A percentile compares a stretch with the other conserved stretches of the same genome.
Evolutionary conservation across 1,139 yeast species (phyloP).

Genomic region (Debaryomyces psychrophilus): DNA sequence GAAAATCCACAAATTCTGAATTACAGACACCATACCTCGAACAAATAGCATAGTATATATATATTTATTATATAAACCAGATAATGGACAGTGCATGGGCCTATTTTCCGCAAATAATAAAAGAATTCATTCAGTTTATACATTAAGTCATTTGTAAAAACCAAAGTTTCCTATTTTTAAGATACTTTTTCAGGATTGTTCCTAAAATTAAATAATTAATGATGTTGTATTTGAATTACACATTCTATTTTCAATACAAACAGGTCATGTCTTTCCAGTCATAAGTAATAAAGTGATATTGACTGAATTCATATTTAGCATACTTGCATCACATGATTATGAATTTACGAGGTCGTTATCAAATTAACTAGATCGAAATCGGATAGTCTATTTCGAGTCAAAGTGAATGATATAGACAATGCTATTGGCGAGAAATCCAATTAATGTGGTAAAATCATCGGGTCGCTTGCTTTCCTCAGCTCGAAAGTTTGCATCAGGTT

Average conservation of each 20-base stretch:
- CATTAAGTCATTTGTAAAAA: too few relatives aligned
- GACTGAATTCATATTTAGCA: neutral
- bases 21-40: neutral
- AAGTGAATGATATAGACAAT: neutral
- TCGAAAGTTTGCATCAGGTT: neutral
- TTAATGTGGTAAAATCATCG: neutral
- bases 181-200: too few relatives aligned
- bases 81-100: neutral
- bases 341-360: neutral
- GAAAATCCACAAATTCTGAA: neutral
- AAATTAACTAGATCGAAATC: neutral
- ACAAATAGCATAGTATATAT: neutral
- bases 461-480: neutral
- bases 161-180: too few relatives aligned
- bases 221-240: too few relatives aligned
- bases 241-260: too few relatives aligned
- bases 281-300: too few relatives aligned
- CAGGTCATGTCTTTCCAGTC: too few relatives aligned
- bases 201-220: too few relatives aligned
- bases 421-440: conserved; percentile 1
- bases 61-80: neutral
- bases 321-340: neutral
- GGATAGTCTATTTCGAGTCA: too few relatives aligned
- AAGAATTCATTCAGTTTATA: too few relatives aligned
- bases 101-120: too few relatives aligned